Evolutionary conservation across 2,329 filamentous ascomycete genomes (phyloP).

Genomic region (Amauroascus niger): DNA sequence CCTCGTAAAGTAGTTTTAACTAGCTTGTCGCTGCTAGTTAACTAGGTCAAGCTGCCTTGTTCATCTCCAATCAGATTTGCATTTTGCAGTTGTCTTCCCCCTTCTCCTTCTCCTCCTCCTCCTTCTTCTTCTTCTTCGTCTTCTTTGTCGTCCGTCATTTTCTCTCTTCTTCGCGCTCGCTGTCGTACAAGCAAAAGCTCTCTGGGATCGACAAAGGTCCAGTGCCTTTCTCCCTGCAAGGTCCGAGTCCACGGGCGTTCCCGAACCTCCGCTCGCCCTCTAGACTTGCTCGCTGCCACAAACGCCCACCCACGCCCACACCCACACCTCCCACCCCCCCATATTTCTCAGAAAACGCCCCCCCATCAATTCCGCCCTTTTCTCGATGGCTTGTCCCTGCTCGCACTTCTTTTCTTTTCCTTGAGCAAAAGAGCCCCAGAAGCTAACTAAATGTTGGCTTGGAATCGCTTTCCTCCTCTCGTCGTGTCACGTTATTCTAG

Average conservation of each 20-base stretch:
- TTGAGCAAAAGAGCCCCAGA: neutral
- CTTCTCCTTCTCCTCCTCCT: too few relatives aligned
- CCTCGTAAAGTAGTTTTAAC: too few relatives aligned
- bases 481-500: neutral
- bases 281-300: neutral
- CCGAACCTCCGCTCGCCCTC: neutral
- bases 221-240: too few relatives aligned
- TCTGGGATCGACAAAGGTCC: too few relatives aligned
- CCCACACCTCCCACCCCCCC: neutral
- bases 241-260: too few relatives aligned
- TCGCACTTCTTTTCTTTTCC: neutral
- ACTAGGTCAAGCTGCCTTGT: neutral
- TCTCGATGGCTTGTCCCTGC: neutral
- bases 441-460: neutral
- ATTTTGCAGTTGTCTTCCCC: neutral
- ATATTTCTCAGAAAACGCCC: too few relatives aligned
- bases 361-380: neutral
- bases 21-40: neutral
- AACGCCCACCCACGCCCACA: neutral
- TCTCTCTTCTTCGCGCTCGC: too few relatives aligned
- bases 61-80: neutral
- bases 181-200: neutral
- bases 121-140: too few relatives aligned
- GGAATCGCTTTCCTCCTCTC: neutral
- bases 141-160: too few relatives aligned